A percentile compares a stretch with the other conserved stretches of the same genome.
Conservation (phyloP, 768 basidiomycete species). For the Clitopilus hobsonii region DNA sequence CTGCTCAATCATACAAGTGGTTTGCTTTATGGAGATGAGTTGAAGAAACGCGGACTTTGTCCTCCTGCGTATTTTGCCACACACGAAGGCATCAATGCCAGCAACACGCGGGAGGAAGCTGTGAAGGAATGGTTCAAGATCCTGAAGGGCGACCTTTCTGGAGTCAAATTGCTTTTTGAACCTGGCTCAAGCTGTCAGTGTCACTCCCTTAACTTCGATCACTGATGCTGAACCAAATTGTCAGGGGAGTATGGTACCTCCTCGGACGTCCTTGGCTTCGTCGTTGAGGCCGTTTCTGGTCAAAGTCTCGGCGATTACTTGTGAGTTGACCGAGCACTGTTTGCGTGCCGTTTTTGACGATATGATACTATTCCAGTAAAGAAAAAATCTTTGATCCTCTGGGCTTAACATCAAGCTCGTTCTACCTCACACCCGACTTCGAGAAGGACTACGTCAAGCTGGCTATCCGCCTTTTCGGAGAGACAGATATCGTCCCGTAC, state of each 20-base stretch:
- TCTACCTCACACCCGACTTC: constrained; percentile 1
- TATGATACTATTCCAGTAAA: background rate
- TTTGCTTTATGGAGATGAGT: constrained; percentile 9
- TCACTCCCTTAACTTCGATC: too few relatives aligned
- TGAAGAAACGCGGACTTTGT: constrained; percentile 3
- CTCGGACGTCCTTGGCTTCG: constrained; percentile 19
- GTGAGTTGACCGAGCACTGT: too few relatives aligned
- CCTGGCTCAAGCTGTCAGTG: constrained; percentile 24
- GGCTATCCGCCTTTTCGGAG: background rate
- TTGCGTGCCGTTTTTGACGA: too few relatives aligned
- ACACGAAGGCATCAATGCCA: constrained; percentile 12
- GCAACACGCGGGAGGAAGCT: constrained; percentile 9
- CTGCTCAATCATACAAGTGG: constrained; percentile 22
- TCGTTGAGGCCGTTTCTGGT: constrained; percentile 20
- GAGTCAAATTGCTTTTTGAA: constrained; percentile 19
- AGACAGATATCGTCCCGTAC: constrained; percentile 6
- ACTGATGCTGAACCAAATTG: too few relatives aligned
- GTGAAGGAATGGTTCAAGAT: constrained; percentile 7
- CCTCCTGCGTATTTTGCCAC: constrained; percentile 6
- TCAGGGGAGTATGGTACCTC: constrained; percentile 22
- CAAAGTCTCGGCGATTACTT: constrained; percentile 22
- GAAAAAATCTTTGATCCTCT: background rate
- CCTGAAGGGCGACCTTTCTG: constrained; percentile 16
- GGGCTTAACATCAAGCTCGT: background rate
- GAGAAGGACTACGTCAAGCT: background rate